phyloP scores from a whole-genome alignment of 768 basidiomycete genomes.

The Suillus spraguei region DNA sequence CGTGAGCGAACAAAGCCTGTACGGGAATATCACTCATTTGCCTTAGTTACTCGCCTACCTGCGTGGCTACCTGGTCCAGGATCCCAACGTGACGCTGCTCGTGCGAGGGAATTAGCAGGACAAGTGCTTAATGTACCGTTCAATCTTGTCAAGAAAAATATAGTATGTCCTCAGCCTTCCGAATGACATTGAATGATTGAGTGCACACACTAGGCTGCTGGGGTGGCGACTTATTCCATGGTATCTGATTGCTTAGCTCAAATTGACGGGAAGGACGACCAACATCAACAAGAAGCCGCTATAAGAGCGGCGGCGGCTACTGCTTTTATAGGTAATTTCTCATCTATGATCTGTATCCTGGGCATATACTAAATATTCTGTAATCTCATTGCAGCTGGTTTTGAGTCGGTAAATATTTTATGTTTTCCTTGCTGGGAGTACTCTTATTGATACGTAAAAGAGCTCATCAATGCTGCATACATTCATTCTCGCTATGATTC shows the following conservation, averaged over 20 bases:
- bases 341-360: neutral
- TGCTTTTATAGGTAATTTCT: slow-evolving; percentile 23
- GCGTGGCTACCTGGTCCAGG: slow-evolving; percentile 27
- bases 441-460: slow-evolving; percentile 14
- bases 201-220: slow-evolving; percentile 13
- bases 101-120: slow-evolving; percentile 18
- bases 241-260: slow-evolving; percentile 27
- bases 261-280: slow-evolving; percentile 21
- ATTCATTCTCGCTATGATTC: slow-evolving; percentile 32
- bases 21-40: neutral
- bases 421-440: neutral
- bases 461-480: slow-evolving; percentile 26
- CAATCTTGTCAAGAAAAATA: slow-evolving; percentile 25
- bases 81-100: slow-evolving; percentile 21
- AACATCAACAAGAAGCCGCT: slow-evolving; percentile 20
- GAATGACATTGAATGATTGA: neutral
- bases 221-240: slow-evolving; percentile 25
- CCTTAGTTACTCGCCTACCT: slow-evolving; percentile 24
- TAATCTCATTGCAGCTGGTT: slow-evolving; percentile 25
- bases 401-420: slow-evolving; percentile 24
- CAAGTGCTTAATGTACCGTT: slow-evolving; percentile 27
- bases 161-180: slow-evolving; percentile 19
- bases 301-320: slow-evolving; percentile 31
- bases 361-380: neutral
- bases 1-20: slow-evolving; percentile 16